Percentiles rank a stretch among this genome's conserved stretches.
These are phyloP conservation scores for Hydrangea macrophylla DNA, from an alignment of 148 eudicot genomes.

Conservation along the genomic window DNA sequence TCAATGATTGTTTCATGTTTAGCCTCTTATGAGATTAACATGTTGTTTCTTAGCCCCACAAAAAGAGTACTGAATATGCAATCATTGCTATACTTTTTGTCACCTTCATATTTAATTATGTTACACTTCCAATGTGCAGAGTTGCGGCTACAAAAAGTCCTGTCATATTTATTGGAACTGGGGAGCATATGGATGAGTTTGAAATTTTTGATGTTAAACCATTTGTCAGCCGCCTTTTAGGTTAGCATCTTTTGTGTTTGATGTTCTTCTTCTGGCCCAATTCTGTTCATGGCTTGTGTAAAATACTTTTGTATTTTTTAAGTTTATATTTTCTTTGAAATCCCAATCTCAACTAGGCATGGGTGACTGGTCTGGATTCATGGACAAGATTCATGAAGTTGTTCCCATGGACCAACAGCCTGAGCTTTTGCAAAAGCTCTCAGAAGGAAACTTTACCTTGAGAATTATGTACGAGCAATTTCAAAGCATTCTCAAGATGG, in stretches of 20 bases:
- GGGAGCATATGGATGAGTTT: conserved; percentile 99
- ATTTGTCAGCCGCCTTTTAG: conserved; percentile 96
- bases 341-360: conserved; percentile 49
- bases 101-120: neutral
- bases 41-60: too few species aligned
- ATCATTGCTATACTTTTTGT: neutral
- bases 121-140: conserved; percentile 34
- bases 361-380: conserved; percentile 98
- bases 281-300: neutral
- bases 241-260: conserved; percentile 29
- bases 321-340: conserved; percentile 2
- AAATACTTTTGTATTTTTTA: neutral
- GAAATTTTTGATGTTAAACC: conserved; percentile 98
- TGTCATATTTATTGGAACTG: conserved; percentile 96
- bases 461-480: conserved; percentile 98
- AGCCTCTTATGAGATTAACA: too few species aligned
- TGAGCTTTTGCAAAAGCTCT: conserved; percentile 94
- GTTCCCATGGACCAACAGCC: conserved; percentile 99
- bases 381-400: conserved; percentile 97
- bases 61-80: too few species aligned
- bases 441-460: conserved; percentile 88
- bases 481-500: conserved; percentile 93
- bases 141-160: conserved; percentile 99
- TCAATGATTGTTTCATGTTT: too few species aligned
- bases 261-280: neutral